Evolutionary conservation across 148 eudicot species (phyloP), one percentile per base, ranked within the genome.

Genomic region (Selenicereus undatus): DNA sequence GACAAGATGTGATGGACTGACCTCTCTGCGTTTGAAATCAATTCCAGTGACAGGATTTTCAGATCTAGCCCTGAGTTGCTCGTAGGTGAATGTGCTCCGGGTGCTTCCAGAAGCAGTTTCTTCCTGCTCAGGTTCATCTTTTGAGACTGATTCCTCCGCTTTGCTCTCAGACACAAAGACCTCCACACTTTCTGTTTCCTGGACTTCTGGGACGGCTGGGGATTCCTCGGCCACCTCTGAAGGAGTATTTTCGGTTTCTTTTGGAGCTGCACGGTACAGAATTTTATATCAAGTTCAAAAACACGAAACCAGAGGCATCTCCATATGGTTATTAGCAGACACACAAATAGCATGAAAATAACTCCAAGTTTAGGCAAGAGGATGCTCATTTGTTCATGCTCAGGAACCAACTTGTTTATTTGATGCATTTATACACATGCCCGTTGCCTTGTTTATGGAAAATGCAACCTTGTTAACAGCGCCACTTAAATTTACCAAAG

Each of bases 11-110:
- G 79, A 96, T 58, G 35, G 39, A 83, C 92, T 71, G 81, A 96
- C 99, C 99, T 96, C 99, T 90, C 99, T 93, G 51, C 97, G 90
- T 79, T 93, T 96, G 70, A 92, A 92, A 87, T 96, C 99, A 56
- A 96, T 96, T 76, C 98, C 98, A 11, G 95, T 91, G 74, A 91
- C 98, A 22, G 99, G 99, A 80, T 94, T 89, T 32, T 89, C 90
- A 1, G 99, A 96, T 82, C 85, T 91, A 79, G 97, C 93, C 89
- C 79, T 91, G 80, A 96, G 88, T 82, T 85, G 93, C 21, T 92
- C 98, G 60, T 94, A 96, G 79, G 83, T 86, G 81, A 96, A 96
- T n/a, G 88, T 92, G 83, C 88, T 89, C 81, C 85, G 92, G 77
- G 79, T 83, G 82, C 82, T 79, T 82, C 84, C 97, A 84, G 89